Conservation (phyloP, 768 basidiomycete genomes). For the Suillus americanus region DNA sequence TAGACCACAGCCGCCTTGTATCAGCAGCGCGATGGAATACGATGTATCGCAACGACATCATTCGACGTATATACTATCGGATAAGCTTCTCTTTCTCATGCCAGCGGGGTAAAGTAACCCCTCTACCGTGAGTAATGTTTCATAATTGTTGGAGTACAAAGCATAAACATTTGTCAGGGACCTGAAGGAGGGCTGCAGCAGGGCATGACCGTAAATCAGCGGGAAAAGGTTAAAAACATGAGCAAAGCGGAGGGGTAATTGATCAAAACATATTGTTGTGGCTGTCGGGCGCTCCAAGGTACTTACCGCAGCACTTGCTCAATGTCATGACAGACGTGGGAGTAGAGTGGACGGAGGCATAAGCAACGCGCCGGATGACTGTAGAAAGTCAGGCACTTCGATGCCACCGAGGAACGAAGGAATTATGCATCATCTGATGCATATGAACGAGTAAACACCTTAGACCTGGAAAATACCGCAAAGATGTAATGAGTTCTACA, state of each 20-base stretch:
- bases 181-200: not conserved
- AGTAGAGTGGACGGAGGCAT: not conserved
- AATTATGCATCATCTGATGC: not conserved
- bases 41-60: not conserved
- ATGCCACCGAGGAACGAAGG: not conserved
- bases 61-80: not conserved
- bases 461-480: not conserved
- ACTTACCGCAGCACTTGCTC: not conserved
- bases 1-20: not conserved
- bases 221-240: too few species aligned
- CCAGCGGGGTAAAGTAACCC: not conserved
- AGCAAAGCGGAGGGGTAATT: too few species aligned
- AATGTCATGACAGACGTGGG: not conserved
- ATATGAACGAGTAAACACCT: not conserved
- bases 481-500: not conserved
- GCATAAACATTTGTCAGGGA: too few species aligned
- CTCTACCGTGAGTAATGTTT: not conserved
- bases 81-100: not conserved
- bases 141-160: not conserved
- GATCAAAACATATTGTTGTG: not conserved
- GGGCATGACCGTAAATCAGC: too few species aligned
- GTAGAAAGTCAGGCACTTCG: not conserved
- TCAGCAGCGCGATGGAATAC: not conserved
- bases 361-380: not conserved
- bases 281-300: not conserved